Conservation (phyloP, 2,329 filamentous ascomycete species). For the Aspergillus hiratsukae region DNA sequence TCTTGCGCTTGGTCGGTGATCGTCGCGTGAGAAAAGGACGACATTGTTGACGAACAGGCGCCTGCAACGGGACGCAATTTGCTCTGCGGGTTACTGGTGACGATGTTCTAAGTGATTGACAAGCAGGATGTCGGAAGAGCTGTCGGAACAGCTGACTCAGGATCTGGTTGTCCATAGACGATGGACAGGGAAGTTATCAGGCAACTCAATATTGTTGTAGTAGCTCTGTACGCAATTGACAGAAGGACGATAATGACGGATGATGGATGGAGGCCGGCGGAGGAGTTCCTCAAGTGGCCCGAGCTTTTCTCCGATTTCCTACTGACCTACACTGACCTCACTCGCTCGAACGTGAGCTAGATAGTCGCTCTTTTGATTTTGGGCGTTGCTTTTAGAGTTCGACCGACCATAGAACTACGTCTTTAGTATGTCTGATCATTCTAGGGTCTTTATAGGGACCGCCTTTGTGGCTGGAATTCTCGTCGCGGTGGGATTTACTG, state of each 20-base stretch:
- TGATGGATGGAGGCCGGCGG: constrained; percentile 13
- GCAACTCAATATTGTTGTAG: background rate
- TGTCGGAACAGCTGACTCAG: constrained; percentile 76
- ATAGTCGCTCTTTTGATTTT: background rate
- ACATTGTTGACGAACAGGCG: constrained; percentile 26
- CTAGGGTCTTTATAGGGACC: constrained; percentile 55
- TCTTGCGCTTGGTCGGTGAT: constrained; percentile 34
- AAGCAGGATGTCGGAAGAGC: constrained; percentile 72
- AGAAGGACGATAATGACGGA: background rate
- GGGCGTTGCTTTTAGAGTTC: background rate
- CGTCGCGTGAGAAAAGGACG: constrained; percentile 35
- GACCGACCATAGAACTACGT: background rate
- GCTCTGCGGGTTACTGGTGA: constrained; percentile 20
- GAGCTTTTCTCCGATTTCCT: constrained; percentile 29
- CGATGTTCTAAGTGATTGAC: constrained; percentile 50
- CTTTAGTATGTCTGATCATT: constrained; percentile 29
- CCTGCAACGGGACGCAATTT: constrained; percentile 16
- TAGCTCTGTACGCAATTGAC: background rate
- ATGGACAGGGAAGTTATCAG: background rate
- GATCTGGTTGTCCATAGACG: constrained; percentile 73
- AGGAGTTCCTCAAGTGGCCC: constrained; percentile 25
- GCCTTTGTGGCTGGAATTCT: constrained; percentile 76
- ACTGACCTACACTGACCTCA: background rate
- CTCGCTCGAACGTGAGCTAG: constrained; percentile 1
- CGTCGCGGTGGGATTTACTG: constrained; percentile 72